Conservation (phyloP, 2,329 filamentous ascomycete species). For the Fusarium guadeloupense region DNA sequence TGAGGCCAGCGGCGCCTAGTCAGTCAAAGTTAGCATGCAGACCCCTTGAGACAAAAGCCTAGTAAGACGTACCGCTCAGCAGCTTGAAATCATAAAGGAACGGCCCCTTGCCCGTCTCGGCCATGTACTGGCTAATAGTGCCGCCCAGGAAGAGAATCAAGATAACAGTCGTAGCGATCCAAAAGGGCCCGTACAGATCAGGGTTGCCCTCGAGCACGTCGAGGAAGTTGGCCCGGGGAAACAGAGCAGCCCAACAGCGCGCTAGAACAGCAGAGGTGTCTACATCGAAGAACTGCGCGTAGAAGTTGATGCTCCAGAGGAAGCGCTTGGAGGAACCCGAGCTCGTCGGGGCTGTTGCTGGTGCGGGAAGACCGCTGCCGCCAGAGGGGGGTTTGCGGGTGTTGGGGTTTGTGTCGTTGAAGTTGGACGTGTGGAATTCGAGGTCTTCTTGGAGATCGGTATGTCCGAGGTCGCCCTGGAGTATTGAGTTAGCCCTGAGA, state of each 20-base stretch:
- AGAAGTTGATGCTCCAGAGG: slow-evolving; percentile 93
- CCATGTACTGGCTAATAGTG: slow-evolving; percentile 91
- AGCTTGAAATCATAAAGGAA: slow-evolving; percentile 94
- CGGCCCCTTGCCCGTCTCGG: slow-evolving; percentile 70
- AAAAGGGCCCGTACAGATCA: slow-evolving; percentile 95
- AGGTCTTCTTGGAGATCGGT: slow-evolving; percentile 98
- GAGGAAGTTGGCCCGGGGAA: slow-evolving; percentile 92
- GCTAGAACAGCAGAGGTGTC: slow-evolving; percentile 89
- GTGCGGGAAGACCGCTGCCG: slow-evolving; percentile 64
- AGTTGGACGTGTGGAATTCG: slow-evolving; percentile 96
- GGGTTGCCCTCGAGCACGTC: slow-evolving; percentile 97
- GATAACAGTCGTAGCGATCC: slow-evolving; percentile 98
- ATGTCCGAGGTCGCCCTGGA: slow-evolving; percentile 92
- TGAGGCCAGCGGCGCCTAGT: slow-evolving; percentile 82
- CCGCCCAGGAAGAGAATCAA: slow-evolving; percentile 95
- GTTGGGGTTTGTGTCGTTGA: slow-evolving; percentile 67
- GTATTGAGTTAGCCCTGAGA: slow-evolving; percentile 25
- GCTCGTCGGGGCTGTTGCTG: slow-evolving; percentile 60
- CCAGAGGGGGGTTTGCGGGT: slow-evolving; percentile 58
- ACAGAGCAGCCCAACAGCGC: slow-evolving; percentile 88
- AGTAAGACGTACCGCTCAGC: slow-evolving; percentile 72
- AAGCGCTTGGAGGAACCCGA: slow-evolving; percentile 75
- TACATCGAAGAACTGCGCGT: slow-evolving; percentile 98
- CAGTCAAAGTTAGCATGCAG: slow-evolving; percentile 9
- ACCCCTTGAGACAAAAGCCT: background rate